Base-by-base conservation (phyloP, 192 early-diverging fungal species). In the Chytriomyces confervae region DNA sequence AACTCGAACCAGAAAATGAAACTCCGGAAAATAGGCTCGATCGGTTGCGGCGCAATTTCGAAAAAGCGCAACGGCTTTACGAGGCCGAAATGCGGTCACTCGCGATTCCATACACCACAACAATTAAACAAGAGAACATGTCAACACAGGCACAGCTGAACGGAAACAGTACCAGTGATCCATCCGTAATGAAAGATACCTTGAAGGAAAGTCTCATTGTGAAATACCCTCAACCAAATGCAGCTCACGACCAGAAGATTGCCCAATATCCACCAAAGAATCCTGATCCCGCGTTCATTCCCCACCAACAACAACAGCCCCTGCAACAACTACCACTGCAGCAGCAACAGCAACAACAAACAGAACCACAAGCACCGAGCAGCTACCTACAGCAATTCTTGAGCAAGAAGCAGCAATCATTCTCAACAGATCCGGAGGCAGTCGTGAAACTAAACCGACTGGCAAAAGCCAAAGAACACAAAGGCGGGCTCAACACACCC, bases 341-440 rank as follows among this genome's bases (percentile, higher is more conserved):
- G 36, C 36, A 36, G 36, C 36, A 36, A 36, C 36, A 36, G 36
- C 36, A 36, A 36, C 36, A 36, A 1, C 36, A 36, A 36, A 4
- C 36, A 36, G 36, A 36, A 36, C 36, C 36, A 4, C 36, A 36
- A 36, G 36, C 36, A 36, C 36, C 36, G 1, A 36, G 36, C 36
- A 11, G 29, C 8, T 68, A 68, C 44, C 44, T 68, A n/a, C 20
- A 68, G 11, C 66, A 68, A 16, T 68, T 68, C 45, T 23, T 68
- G 43, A n/a, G 11, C 23, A 68, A 68, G 44, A 68, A 47, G 66
- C 36, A 68, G 23, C 53, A 57, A 57, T 57, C 53, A 13, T n/a
- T 57, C 20, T 29, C 44, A 29, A 9, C 27, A 43, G 36, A 47
- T 11, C 29, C 27, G 8, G 44, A 43, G 23, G 10, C 44, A 13